phyloP scores from a whole-genome alignment of 2,329 filamentous ascomycete genomes.

The Colletotrichum noveboracense region DNA sequence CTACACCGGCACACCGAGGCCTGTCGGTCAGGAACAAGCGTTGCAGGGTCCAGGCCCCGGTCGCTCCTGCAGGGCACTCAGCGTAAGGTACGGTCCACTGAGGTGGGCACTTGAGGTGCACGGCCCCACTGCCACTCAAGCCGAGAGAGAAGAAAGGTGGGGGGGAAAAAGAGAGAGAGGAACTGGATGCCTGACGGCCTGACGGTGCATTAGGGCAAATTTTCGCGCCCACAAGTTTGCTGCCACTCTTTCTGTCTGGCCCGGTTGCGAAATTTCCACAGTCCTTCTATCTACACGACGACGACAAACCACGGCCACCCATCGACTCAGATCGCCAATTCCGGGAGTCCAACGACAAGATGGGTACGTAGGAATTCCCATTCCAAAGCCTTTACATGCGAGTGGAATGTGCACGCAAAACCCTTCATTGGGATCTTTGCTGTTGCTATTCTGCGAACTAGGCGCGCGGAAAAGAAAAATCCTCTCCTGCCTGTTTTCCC shows the following conservation, averaged over 20 bases:
- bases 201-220: background rate
- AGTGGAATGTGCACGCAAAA: constrained; percentile 30
- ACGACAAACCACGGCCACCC: constrained; percentile 34
- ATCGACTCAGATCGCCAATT: constrained; percentile 43
- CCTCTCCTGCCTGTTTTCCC: constrained; percentile 22
- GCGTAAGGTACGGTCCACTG: background rate
- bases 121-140: background rate
- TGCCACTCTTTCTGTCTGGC: background rate
- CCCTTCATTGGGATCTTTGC: background rate
- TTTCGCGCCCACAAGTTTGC: background rate
- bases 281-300: constrained; percentile 29
- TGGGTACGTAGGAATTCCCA: constrained; percentile 61
- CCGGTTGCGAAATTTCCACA: background rate
- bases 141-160: background rate
- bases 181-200: constrained; percentile 2
- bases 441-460: constrained; percentile 21
- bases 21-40: background rate
- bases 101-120: background rate
- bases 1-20: background rate
- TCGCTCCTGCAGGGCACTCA: background rate
- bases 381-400: constrained; percentile 42
- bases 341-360: constrained; percentile 56
- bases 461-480: constrained; percentile 20
- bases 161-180: background rate
- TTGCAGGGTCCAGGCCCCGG: background rate